Evolutionary conservation across 139 green algal genomes (phyloP).

Genomic region (Trebouxia sp.): DNA sequence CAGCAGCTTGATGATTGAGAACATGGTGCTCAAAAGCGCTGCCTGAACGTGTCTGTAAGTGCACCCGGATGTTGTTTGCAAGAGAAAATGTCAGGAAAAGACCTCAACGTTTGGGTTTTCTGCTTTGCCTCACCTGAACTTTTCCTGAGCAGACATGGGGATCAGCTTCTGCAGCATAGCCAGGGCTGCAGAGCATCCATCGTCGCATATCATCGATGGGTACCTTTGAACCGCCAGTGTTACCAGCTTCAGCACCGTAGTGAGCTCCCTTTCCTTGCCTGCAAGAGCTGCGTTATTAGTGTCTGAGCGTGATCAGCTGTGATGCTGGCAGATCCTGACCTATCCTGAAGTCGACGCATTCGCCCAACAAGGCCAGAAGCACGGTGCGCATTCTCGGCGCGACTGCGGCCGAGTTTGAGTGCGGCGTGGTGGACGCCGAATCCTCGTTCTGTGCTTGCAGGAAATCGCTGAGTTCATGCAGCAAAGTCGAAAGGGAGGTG

Average conservation of each 20-base stretch:
- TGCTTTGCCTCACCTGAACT: slow-evolving; percentile 5
- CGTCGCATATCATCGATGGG: slow-evolving; percentile 30
- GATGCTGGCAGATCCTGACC: not conserved
- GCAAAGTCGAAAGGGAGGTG: not conserved
- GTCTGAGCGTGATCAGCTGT: not conserved
- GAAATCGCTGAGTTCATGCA: slow-evolving; percentile 17
- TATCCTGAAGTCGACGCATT: slow-evolving; percentile 24
- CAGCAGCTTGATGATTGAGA: slow-evolving; percentile 10
- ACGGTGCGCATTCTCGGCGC: slow-evolving; percentile 10
- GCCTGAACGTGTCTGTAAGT: slow-evolving; percentile 2
- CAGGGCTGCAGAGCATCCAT: slow-evolving; percentile 24
- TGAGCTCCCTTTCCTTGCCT: slow-evolving; percentile 36
- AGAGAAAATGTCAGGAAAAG: too few species aligned
- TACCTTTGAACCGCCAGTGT: slow-evolving; percentile 28
- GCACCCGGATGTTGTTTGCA: too few species aligned
- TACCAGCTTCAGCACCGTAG: slow-evolving; percentile 43
- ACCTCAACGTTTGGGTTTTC: not conserved
- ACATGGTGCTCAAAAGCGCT: not conserved
- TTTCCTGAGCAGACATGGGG: slow-evolving; percentile 35
- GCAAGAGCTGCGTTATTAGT: not conserved
- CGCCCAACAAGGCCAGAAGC: not conserved
- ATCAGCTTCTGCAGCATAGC: slow-evolving; percentile 43
- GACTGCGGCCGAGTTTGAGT: not conserved
- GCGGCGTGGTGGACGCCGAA: not conserved
- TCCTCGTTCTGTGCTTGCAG: slow-evolving; percentile 8